A percentile compares a stretch with the other conserved stretches of the same genome.
Evolutionary conservation across 2,329 filamentous ascomycete genomes (phyloP).

Genomic region (Nemania sp.): DNA sequence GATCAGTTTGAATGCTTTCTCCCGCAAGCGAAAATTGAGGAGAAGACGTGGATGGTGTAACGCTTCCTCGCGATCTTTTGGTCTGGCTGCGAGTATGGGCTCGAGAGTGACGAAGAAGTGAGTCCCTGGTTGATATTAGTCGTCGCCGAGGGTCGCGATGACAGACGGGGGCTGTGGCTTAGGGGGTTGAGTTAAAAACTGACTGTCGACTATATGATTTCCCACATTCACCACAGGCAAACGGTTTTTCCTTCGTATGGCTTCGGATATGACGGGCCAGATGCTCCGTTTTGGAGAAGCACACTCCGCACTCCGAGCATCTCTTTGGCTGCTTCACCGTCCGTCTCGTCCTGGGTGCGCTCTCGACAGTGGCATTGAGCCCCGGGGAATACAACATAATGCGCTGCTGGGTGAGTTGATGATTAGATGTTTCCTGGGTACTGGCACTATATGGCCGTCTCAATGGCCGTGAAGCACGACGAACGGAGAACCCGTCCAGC

Average conservation of each 20-base stretch:
- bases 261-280: conserved; percentile 26
- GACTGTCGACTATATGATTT: conserved; percentile 27
- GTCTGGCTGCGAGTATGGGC: conserved; percentile 13
- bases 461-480: conserved; percentile 11
- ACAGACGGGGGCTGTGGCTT: background rate
- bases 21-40: conserved; percentile 15
- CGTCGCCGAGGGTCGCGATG: background rate
- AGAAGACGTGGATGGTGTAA: conserved; percentile 16
- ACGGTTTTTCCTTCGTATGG: conserved; percentile 26
- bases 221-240: conserved; percentile 24
- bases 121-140: conserved; percentile 21
- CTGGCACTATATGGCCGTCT: background rate
- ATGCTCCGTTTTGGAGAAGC: conserved; percentile 27
- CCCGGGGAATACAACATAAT: conserved; percentile 22
- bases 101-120: conserved; percentile 25
- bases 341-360: conserved; percentile 18
- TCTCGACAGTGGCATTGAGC: conserved; percentile 12
- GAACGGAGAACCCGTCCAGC: conserved; percentile 7
- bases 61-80: conserved; percentile 13
- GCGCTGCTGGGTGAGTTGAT: background rate
- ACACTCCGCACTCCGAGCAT: conserved; percentile 25
- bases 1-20: conserved; percentile 11
- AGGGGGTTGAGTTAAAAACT: conserved; percentile 1
- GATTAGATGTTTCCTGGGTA: conserved; percentile 5
- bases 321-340: conserved; percentile 22